Conservation (phyloP, 257 asterid genomes). For the Plectranthus barbatus region DNA sequence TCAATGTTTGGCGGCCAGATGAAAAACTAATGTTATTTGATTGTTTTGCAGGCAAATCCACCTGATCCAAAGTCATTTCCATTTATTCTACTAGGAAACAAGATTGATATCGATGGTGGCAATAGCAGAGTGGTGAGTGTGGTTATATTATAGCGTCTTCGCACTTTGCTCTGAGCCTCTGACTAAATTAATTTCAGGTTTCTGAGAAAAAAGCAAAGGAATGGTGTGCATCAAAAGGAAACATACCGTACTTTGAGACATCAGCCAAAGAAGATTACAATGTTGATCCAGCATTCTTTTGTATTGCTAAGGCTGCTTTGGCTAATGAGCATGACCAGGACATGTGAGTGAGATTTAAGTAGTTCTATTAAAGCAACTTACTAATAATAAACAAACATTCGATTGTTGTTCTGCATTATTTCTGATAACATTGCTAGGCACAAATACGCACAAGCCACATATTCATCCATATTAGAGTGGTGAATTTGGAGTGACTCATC, state of each 20-base stretch:
- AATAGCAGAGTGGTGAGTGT: slow-evolving; percentile 92
- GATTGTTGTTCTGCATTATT: neutral
- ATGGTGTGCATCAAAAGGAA: slow-evolving; percentile 97
- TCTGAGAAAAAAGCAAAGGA: slow-evolving; percentile 92
- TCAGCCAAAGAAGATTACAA: slow-evolving; percentile 97
- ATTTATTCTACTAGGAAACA: slow-evolving; percentile 91
- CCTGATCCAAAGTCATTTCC: slow-evolving; percentile 82
- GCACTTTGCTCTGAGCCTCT: slow-evolving; percentile 8
- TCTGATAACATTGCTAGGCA: neutral
- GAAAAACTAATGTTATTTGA: slow-evolving; percentile 15
- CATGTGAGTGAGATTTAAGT: slow-evolving; percentile 52
- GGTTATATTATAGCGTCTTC: neutral
- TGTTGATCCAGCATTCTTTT: slow-evolving; percentile 87
- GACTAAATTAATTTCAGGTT: slow-evolving; percentile 45
- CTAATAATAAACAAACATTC: neutral
- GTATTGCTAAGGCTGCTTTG: slow-evolving; percentile 88
- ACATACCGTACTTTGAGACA: slow-evolving; percentile 94
- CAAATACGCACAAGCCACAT: slow-evolving; percentile 2
- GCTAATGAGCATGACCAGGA: slow-evolving; percentile 93
- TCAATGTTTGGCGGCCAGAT: neutral
- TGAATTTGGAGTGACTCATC: neutral
- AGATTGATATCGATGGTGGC: slow-evolving; percentile 96
- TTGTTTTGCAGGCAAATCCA: slow-evolving; percentile 83
- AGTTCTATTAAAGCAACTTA: neutral
- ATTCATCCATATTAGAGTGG: neutral